Evolutionary conservation across 805 yeast species (phyloP), one percentile per base, ranked within the genome.

Genomic region (Zygoascus flipseniorum): DNA sequence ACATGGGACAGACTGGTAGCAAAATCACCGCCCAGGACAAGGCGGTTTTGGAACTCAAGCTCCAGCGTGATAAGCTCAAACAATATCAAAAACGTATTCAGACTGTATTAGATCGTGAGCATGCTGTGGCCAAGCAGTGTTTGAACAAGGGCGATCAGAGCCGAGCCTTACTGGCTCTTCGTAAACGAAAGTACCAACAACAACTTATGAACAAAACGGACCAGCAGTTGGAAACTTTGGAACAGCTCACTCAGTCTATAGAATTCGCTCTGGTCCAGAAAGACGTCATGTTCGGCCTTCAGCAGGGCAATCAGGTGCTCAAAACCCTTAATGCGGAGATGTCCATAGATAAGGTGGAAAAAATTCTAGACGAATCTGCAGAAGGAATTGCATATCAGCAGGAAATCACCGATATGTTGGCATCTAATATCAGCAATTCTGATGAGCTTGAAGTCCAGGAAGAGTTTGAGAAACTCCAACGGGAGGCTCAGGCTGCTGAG

Each of bases 201-300:
- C 76, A 79, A 39, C 70, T 86, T n/a, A 71, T 92, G 2, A 71
- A 71, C 23, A 84, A 83, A 58, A 85, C 96, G 0, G 85, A 82
- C 41, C 80, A 77, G 44, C 99, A 93, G 68, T 72, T 90, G 31
- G 84, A 82, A 53, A 85, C 86, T 41, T 68, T 93, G 39, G 97
- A 92, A 66, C 78, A 80, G 55, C 77, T 93, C 57, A 65, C 71
- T 9, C 51, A 59, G 14, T 59, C 62, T 23, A 85, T 93, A 39
- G 98, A 93, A 68, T 89, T 89, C 71, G 92, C 95, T 62, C 70
- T 88, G 54, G 82, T 93, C 32, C 98, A 93, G 65, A 81, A 82
- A 57, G 96, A 89, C 62, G 89, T 93, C 43, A 60, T 90, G 2
- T 78, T 77, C 54, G 97, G 97, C 0, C 72, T 93, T 31, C 76